Percentiles rank a stretch among this genome's conserved stretches.
These are phyloP conservation scores for Aphanocladium album DNA, from an alignment of 2,329 filamentous ascomycete species.

Conservation along the genomic window DNA sequence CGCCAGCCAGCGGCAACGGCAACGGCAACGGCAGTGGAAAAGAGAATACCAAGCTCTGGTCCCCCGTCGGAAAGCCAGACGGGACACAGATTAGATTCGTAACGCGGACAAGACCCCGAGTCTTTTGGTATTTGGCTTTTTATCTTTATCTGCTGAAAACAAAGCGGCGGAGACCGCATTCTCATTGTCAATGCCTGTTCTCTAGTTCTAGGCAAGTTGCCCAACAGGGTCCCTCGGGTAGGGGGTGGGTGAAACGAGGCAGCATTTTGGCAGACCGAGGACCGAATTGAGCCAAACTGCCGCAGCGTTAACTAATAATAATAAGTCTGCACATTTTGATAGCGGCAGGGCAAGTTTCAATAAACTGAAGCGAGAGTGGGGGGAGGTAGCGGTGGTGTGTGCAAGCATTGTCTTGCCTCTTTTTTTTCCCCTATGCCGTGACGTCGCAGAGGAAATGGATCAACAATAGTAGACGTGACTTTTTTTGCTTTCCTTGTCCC, in stretches of 20 bases:
- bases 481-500: not conserved
- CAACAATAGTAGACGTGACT: not conserved
- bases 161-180: too few relatives aligned
- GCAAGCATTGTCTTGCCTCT: not conserved
- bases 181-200: too few relatives aligned
- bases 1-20: not conserved
- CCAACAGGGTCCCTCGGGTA: too few relatives aligned
- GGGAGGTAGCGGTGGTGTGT: too few relatives aligned
- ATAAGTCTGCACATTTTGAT: not conserved
- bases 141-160: too few relatives aligned
- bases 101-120: too few relatives aligned
- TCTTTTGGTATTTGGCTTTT: too few relatives aligned
- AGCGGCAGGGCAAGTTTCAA: not conserved
- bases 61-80: not conserved
- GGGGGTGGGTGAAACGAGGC: too few relatives aligned
- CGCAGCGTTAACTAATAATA: not conserved
- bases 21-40: not conserved
- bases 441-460: not conserved
- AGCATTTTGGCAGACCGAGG: too few relatives aligned
- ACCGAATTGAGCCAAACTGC: too few relatives aligned
- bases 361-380: not conserved
- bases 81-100: too few relatives aligned
- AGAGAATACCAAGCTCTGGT: not conserved
- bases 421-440: not conserved
- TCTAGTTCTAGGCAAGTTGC: too few relatives aligned